Evolutionary conservation across 129 eudicot species (phyloP).

Genomic region (Lactuca saligna): DNA sequence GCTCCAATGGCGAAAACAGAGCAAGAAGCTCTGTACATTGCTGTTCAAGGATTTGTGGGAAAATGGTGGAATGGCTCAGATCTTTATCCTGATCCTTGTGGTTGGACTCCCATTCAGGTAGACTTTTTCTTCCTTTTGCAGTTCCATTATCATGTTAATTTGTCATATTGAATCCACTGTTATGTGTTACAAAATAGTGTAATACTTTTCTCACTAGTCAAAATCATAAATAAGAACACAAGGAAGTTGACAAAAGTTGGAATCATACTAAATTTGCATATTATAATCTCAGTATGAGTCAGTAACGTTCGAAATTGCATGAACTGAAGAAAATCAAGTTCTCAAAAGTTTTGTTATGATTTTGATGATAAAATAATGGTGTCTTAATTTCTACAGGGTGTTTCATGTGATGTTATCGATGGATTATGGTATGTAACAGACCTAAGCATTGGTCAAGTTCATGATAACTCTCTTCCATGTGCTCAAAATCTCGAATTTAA

Average conservation of each 20-base stretch:
- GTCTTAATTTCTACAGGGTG: conserved; percentile 54
- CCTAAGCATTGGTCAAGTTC: conserved; percentile 62
- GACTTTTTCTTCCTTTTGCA: not conserved
- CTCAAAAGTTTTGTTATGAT: conserved; percentile 5
- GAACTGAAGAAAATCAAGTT: conserved; percentile 11
- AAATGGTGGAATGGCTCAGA: conserved; percentile 93
- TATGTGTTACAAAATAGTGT: not conserved
- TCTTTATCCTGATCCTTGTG: conserved; percentile 98
- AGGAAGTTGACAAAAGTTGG: conserved; percentile 10
- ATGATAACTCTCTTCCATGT: conserved; percentile 77
- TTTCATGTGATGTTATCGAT: conserved; percentile 75
- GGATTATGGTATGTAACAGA: conserved; percentile 83
- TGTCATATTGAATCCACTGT: not conserved
- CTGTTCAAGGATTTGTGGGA: conserved; percentile 86
- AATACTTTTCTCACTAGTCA: not conserved
- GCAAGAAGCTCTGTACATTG: conserved; percentile 58
- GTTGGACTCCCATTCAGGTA: conserved; percentile 96
- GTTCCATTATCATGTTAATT: not conserved
- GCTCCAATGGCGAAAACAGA: conserved; percentile 81
- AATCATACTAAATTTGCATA: not conserved
- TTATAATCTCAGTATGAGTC: not conserved
- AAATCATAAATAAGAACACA: not conserved
- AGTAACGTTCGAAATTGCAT: conserved; percentile 9
- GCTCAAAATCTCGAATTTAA: conserved; percentile 56
- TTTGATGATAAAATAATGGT: conserved; percentile 2